phyloP scores from a whole-genome alignment of 441 rosid species.

The Brassica balearica region DNA sequence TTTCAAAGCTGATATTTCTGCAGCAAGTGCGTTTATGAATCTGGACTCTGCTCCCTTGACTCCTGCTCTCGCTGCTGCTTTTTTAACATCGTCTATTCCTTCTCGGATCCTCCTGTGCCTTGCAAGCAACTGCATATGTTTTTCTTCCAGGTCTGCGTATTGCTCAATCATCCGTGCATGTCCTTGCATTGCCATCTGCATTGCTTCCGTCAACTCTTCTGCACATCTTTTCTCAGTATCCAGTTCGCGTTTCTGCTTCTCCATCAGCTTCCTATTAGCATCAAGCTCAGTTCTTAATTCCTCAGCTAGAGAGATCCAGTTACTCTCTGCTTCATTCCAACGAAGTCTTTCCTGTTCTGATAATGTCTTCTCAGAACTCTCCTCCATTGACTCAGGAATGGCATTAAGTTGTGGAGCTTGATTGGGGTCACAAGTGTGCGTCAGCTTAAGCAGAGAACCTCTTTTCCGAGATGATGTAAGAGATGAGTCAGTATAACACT shows the following conservation, averaged over 20 bases:
- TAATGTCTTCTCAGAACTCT: constrained; percentile 57
- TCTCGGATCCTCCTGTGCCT: constrained; percentile 86
- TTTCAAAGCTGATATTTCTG: constrained; percentile 81
- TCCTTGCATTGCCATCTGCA: constrained; percentile 92
- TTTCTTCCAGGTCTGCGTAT: constrained; percentile 90
- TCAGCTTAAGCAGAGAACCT: constrained; percentile 54
- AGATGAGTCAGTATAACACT: constrained; percentile 70
- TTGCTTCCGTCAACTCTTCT: constrained; percentile 82
- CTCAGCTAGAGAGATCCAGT: constrained; percentile 87
- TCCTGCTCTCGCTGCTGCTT: constrained; percentile 83
- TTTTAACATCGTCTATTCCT: constrained; percentile 93
- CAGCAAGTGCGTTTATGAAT: constrained; percentile 87
- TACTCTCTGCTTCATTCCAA: constrained; percentile 85
- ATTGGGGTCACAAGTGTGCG: constrained; percentile 6
- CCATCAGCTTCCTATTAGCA: constrained; percentile 55
- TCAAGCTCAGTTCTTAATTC: constrained; percentile 83
- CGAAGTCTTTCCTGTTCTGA: constrained; percentile 59
- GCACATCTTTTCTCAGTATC: constrained; percentile 77
- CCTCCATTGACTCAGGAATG: constrained; percentile 61
- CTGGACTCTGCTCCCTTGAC: constrained; percentile 85
- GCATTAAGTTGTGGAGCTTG: constrained; percentile 47
- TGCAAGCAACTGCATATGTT: constrained; percentile 82
- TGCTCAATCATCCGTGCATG: constrained; percentile 93
- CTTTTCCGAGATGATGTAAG: constrained; percentile 53
- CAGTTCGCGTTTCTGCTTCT: constrained; percentile 67